phyloP scores from a whole-genome alignment of 192 early-diverging fungal species.

The Backusella westeae region DNA sequence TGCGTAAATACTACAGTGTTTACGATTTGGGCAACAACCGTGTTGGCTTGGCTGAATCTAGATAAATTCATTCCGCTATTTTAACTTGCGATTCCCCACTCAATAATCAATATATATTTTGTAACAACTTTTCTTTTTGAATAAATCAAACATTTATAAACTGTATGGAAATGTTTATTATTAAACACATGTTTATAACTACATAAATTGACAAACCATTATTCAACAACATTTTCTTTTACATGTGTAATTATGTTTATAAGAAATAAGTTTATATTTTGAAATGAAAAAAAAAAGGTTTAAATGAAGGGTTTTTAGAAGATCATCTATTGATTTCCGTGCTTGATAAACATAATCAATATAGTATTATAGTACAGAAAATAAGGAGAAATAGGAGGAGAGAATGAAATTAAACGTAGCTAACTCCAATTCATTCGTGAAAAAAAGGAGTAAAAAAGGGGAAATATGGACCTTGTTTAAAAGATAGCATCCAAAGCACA shows the following conservation, averaged over 20 bases:
- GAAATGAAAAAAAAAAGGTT: background rate
- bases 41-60: constrained; percentile 60
- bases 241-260: background rate
- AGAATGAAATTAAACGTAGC: background rate
- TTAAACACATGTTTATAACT: background rate
- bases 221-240: background rate
- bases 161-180: background rate
- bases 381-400: background rate
- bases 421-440: background rate
- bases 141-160: background rate
- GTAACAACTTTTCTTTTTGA: background rate
- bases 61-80: background rate
- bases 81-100: background rate
- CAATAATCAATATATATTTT: background rate
- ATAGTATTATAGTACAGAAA: background rate
- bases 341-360: background rate
- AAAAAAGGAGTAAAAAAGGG: constrained; percentile 2
- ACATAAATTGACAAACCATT: too few relatives aligned
- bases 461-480: constrained; percentile 6
- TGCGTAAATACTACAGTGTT: constrained; percentile 79
- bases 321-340: background rate
- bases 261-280: background rate
- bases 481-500: constrained; percentile 24
- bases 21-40: constrained; percentile 70
- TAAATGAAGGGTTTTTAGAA: background rate